Evolutionary conservation across 164 flowering plant species (phyloP).

Genomic region (Annona squamosa): DNA sequence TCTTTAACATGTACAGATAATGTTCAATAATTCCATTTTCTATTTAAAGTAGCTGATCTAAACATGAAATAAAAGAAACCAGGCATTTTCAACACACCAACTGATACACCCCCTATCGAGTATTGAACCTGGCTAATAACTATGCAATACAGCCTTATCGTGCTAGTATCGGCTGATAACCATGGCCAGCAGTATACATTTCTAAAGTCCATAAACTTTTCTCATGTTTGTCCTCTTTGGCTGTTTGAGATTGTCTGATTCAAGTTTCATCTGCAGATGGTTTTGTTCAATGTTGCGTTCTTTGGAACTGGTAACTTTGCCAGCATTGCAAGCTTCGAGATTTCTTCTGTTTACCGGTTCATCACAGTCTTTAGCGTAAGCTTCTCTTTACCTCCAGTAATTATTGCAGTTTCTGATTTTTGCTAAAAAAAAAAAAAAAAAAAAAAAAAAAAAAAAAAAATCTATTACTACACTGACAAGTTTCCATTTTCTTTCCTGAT

Average conservation of each 20-base stretch:
- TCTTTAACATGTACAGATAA: no score
- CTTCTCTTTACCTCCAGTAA: neutral
- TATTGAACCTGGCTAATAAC: no score
- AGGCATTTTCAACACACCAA: no score
- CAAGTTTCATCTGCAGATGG: constrained; percentile 44
- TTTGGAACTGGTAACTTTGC: constrained; percentile 98
- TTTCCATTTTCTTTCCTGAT: constrained; percentile 10
- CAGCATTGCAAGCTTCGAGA: constrained; percentile 97
- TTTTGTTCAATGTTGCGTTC: constrained; percentile 88
- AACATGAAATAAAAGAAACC: no score
- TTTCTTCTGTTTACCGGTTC: constrained; percentile 93
- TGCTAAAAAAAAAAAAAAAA: neutral
- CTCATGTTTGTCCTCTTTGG: no score
- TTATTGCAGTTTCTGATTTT: neutral
- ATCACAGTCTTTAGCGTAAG: constrained; percentile 94
- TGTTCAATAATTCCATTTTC: no score
- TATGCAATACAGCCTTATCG: no score
- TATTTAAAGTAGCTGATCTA: no score
- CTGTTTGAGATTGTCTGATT: constrained; percentile 1
- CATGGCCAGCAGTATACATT: no score
- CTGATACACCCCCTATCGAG: no score
- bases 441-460: neutral
- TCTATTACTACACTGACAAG: constrained; percentile 12
- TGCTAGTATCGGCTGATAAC: no score
- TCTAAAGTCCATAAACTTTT: no score